Evolutionary conservation across 768 basidiomycete genomes (phyloP).

Genomic region (Psilocybe tampanensis): DNA sequence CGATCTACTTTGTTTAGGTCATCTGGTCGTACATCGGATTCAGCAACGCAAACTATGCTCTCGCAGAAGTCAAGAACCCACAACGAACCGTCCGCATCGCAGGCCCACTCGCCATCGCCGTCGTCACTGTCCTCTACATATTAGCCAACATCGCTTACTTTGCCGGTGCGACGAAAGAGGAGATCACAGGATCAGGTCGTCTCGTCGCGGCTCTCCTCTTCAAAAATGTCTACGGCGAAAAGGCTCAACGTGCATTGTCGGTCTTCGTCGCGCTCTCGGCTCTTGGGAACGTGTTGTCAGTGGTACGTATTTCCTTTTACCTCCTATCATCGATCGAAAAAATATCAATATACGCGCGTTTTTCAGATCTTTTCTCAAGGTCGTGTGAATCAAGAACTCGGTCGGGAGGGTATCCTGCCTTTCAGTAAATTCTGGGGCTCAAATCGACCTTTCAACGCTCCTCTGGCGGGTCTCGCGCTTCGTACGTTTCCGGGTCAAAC

Average conservation of each 20-base stretch:
- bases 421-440: constrained; percentile 62
- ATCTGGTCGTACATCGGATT: constrained; percentile 58
- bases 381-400: constrained; percentile 63
- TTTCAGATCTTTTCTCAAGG: constrained; percentile 31
- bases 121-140: constrained; percentile 58
- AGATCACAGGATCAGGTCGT: constrained; percentile 59
- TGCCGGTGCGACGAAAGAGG: constrained; percentile 64
- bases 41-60: constrained; percentile 68
- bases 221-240: constrained; percentile 60
- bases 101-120: constrained; percentile 58
- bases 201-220: constrained; percentile 72
- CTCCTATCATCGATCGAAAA: constrained; percentile 26
- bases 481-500: constrained; percentile 36
- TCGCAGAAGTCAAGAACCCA: constrained; percentile 66
- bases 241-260: constrained; percentile 44
- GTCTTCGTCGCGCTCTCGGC: constrained; percentile 54
- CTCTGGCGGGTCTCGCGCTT: constrained; percentile 55
- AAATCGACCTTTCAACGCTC: constrained; percentile 63
- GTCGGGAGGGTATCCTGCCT: constrained; percentile 63
- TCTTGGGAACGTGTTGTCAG: constrained; percentile 59
- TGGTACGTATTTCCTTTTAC: constrained; percentile 25
- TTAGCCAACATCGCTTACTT: constrained; percentile 69
- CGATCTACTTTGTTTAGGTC: constrained; percentile 35
- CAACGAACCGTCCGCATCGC: constrained; percentile 64
- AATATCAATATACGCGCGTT: neutral